phyloP scores from a whole-genome alignment of 2,329 filamentous ascomycete species.

The Moelleriella libera region DNA sequence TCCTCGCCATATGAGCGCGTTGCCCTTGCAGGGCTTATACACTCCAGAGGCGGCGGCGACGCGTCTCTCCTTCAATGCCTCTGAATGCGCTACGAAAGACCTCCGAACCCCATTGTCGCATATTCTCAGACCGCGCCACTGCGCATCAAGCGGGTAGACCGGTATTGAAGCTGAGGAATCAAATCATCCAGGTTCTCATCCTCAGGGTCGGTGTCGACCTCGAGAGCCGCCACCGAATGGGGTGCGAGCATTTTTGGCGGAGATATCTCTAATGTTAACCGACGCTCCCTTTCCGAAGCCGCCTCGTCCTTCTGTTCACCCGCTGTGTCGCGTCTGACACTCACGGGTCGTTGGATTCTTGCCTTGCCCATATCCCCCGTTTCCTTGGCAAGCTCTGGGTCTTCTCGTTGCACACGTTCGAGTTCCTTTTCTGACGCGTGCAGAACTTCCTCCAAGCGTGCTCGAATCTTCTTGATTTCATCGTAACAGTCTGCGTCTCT shows the following conservation, averaged over 20 bases:
- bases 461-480: constrained; percentile 57
- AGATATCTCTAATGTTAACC: constrained; percentile 9
- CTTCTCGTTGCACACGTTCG: constrained; percentile 38
- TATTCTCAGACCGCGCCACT: constrained; percentile 9
- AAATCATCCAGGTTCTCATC: constrained; percentile 28
- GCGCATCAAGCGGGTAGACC: constrained; percentile 26
- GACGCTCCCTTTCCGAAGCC: constrained; percentile 10
- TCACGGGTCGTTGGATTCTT: constrained; percentile 36
- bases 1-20: too few species aligned
- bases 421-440: constrained; percentile 46
- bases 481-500: constrained; percentile 72
- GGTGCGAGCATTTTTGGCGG: constrained; percentile 3
- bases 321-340: constrained; percentile 32
- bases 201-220: constrained; percentile 20
- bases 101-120: not conserved
- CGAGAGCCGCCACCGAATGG: constrained; percentile 12
- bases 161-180: constrained; percentile 24
- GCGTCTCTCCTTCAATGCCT: too few species aligned
- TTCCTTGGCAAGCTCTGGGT: constrained; percentile 27
- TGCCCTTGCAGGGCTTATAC: too few species aligned
- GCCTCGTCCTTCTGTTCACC: constrained; percentile 14
- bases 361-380: constrained; percentile 23
- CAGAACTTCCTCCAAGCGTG: constrained; percentile 48
- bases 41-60: too few species aligned
- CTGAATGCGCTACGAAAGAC: too few species aligned